Conservation (phyloP, 768 basidiomycete species). For the Omphalotus guepiniiformis region DNA sequence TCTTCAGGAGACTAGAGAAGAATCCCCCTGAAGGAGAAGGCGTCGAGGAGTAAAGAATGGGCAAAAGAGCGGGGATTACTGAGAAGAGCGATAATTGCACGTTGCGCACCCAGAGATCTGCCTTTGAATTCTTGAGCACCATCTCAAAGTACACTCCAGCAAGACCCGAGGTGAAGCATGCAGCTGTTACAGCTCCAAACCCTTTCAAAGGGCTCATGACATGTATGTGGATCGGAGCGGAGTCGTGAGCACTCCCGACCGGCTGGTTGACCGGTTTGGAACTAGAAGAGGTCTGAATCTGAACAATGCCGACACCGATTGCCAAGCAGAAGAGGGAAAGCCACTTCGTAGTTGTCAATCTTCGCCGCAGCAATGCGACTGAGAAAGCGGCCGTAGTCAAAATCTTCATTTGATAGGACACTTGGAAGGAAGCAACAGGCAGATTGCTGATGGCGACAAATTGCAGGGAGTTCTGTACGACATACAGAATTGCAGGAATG, state of each 20-base stretch:
- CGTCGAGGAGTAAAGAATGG: constrained; percentile 55
- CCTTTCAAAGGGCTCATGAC: constrained; percentile 82
- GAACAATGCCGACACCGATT: constrained; percentile 90
- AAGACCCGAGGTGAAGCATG: constrained; percentile 87
- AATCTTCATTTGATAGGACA: constrained; percentile 99
- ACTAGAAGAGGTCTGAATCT: constrained; percentile 69
- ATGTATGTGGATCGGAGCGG: constrained; percentile 52
- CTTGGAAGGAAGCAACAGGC: constrained; percentile 95
- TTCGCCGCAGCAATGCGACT: constrained; percentile 75
- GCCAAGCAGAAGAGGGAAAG: constrained; percentile 83
- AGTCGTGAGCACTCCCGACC: constrained; percentile 71
- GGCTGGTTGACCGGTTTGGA: constrained; percentile 24
- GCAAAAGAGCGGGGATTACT: constrained; percentile 81
- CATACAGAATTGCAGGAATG: constrained; percentile 92
- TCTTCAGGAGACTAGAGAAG: constrained; percentile 62
- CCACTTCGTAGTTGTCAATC: constrained; percentile 77
- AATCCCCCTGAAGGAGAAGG: constrained; percentile 46
- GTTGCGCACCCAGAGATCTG: constrained; percentile 89
- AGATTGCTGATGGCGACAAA: constrained; percentile 96
- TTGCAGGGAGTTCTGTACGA: constrained; percentile 95
- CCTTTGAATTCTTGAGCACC: constrained; percentile 79
- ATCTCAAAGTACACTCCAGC: constrained; percentile 95
- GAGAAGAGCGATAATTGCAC: constrained; percentile 88
- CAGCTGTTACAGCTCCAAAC: constrained; percentile 76
- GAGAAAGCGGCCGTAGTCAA: constrained; percentile 94